phyloP scores from a whole-genome alignment of 352 stramenopile genomes.

The Thalassiosira livingstoniorum region DNA sequence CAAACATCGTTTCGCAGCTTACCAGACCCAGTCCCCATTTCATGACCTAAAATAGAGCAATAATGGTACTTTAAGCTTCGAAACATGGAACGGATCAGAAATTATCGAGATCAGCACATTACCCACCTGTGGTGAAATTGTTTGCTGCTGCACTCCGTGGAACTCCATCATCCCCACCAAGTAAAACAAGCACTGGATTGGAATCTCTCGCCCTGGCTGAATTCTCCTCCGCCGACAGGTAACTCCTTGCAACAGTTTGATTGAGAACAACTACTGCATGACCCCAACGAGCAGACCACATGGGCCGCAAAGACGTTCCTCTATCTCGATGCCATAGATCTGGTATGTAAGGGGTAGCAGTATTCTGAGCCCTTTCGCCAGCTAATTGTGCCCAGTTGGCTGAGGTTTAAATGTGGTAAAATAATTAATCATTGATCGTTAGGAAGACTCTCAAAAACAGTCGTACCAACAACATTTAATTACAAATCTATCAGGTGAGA shows the following conservation, averaged over 20 bases:
- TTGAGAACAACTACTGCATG: conserved; percentile 65
- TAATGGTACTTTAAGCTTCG: neutral
- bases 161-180: conserved; percentile 80
- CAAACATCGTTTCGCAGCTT: conserved; percentile 84
- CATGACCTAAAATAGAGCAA: neutral
- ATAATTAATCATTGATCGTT: too few relatives aligned
- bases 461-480: too few relatives aligned
- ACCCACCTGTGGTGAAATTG: conserved; percentile 49
- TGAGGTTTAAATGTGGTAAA: conserved; percentile 8
- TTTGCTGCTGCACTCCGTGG: conserved; percentile 44
- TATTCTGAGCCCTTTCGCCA: conserved; percentile 66
- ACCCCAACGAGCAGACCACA: conserved; percentile 74
- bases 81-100: conserved; percentile 2
- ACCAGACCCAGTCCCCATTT: conserved; percentile 54
- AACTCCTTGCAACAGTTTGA: conserved; percentile 42
- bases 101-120: neutral
- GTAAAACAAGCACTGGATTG: conserved; percentile 64
- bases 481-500: too few relatives aligned
- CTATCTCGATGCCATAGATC: conserved; percentile 56
- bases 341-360: conserved; percentile 70
- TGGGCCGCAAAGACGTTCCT: conserved; percentile 50
- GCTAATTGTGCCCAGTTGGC: conserved; percentile 80
- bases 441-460: too few relatives aligned
- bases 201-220: conserved; percentile 33
- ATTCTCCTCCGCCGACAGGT: conserved; percentile 66